Evolutionary conservation across 1,139 yeast genomes (phyloP).

Genomic region (Diutina pseudorugosa): DNA sequence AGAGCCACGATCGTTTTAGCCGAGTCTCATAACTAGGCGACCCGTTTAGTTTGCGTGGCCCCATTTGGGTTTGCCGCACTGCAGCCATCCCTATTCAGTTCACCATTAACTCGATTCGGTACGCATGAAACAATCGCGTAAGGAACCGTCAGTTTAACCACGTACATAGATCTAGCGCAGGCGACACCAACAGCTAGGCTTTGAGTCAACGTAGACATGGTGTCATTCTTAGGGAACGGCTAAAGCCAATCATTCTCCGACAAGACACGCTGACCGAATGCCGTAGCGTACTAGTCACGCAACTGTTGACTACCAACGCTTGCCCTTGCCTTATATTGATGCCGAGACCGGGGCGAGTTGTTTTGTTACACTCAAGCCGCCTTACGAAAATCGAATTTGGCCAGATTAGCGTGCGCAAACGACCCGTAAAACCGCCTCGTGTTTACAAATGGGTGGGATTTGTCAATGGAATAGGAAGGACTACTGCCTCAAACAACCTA

Average conservation of each 20-base stretch:
- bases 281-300: background rate
- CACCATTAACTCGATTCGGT: background rate
- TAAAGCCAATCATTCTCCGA: background rate
- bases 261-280: background rate
- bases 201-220: too few species aligned
- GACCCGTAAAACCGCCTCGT: background rate
- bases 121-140: background rate
- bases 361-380: background rate
- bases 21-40: background rate
- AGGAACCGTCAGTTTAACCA: background rate
- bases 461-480: background rate
- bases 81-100: background rate
- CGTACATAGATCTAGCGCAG: background rate
- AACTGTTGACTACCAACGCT: background rate
- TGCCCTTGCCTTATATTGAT: background rate
- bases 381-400: background rate
- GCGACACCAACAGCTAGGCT: background rate
- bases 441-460: background rate
- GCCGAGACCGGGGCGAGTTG: background rate
- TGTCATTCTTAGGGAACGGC: too few species aligned
- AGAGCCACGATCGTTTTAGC: background rate
- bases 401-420: background rate
- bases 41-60: background rate
- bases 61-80: background rate
- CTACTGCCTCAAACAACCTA: background rate